phyloP scores from a whole-genome alignment of 2,329 filamentous ascomycete genomes.

The Botryotinia convoluta region DNA sequence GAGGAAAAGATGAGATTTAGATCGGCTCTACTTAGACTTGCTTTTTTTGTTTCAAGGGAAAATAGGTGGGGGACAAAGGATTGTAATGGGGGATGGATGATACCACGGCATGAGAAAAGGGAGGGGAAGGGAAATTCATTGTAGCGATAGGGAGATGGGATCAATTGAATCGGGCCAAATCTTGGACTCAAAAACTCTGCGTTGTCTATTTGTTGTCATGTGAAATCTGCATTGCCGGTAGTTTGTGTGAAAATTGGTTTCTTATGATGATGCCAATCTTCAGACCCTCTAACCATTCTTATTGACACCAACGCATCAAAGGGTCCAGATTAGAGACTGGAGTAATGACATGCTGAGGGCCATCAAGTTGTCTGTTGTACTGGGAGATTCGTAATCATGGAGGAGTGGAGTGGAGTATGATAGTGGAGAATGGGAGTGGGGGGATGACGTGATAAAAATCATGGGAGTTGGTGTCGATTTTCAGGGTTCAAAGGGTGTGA shows the following conservation, averaged over 20 bases:
- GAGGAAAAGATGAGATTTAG: background rate
- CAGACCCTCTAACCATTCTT: background rate
- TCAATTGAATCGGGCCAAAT: background rate
- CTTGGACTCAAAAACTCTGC: background rate
- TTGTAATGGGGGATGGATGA: conserved; percentile 6
- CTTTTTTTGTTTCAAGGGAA: background rate
- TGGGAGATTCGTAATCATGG: background rate
- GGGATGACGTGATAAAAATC: background rate
- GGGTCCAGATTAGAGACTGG: background rate
- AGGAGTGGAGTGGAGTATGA: background rate
- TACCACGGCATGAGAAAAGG: conserved; percentile 6
- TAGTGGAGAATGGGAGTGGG: background rate
- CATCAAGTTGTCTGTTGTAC: background rate
- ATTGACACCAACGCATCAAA: background rate
- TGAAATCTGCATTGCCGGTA: background rate
- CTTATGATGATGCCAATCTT: background rate
- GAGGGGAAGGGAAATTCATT: background rate
- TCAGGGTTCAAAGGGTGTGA: background rate
- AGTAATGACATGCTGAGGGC: background rate
- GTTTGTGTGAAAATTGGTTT: background rate
- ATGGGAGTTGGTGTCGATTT: background rate
- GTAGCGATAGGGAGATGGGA: background rate
- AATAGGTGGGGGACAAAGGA: conserved; percentile 1
- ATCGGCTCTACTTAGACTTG: background rate
- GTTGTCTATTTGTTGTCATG: background rate